phyloP scores from a whole-genome alignment of 371 early-diverging fungal species.

The Amoeboaphelidium occidentale region DNA sequence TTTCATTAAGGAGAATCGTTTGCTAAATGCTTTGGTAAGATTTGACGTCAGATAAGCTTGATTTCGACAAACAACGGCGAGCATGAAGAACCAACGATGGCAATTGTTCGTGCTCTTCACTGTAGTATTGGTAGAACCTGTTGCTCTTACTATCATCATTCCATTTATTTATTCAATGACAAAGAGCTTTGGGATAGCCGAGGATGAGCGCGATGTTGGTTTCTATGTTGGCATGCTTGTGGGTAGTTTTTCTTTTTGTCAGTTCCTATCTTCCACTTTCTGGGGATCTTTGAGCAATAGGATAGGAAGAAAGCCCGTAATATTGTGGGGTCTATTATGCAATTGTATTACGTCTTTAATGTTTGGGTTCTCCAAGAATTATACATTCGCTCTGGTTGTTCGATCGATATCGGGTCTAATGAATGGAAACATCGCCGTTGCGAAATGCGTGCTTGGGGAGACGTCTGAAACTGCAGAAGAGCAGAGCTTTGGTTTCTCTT shows the following conservation, averaged over 20 bases:
- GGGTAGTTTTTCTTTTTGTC: conserved; percentile 31
- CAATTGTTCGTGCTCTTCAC: no score
- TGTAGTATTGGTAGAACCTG: no score
- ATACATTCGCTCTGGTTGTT: conserved; percentile 32
- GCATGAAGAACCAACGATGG: no score
- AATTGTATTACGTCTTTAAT: conserved; percentile 31
- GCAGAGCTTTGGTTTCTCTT: conserved; percentile 17
- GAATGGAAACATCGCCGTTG: conserved; percentile 57
- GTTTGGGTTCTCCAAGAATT: conserved; percentile 46
- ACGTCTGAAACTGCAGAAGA: conserved; percentile 50
- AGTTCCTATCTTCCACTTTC: conserved; percentile 9
- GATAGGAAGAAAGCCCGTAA: conserved; percentile 51
- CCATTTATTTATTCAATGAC: conserved; percentile 21
- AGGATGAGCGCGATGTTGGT: conserved; percentile 26
- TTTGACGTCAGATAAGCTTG: no score
- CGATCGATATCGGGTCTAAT: conserved; percentile 43
- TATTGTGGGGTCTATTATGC: conserved; percentile 48
- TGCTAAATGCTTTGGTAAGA: no score
- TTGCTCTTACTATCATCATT: no score
- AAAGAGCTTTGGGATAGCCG: conserved; percentile 23
- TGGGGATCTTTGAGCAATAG: conserved; percentile 43
- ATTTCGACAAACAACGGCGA: no score
- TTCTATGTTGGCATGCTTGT: conserved; percentile 37
- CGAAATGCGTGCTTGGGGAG: conserved; percentile 67
- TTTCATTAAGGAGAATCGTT: no score